Conservation (phyloP, 495 filamentous ascomycete species). For the Durotheca rogersii region DNA sequence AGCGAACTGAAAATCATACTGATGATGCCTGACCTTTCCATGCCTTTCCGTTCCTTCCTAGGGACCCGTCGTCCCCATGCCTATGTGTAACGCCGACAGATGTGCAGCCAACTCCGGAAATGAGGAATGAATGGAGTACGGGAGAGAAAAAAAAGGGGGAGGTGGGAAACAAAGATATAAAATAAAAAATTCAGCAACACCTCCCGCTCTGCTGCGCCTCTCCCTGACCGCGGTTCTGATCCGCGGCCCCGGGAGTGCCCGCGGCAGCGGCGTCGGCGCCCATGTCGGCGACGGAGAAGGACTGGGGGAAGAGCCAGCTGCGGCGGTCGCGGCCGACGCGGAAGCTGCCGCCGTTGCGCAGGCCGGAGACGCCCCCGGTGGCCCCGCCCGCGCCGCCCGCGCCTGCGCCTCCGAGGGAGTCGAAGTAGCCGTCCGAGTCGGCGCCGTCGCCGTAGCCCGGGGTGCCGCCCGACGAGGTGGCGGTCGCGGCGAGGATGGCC, state of each 20-base stretch:
- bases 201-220: conserved; percentile 41
- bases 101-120: no score
- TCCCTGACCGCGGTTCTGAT: conserved; percentile 33
- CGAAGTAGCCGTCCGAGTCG: conserved; percentile 18
- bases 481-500: conserved; percentile 48
- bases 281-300: conserved; percentile 54
- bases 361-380: conserved; percentile 62
- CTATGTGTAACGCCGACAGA: no score
- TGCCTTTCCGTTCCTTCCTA: no score
- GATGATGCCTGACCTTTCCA: no score
- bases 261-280: conserved; percentile 43
- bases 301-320: conserved; percentile 60
- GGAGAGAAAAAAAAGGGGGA: no score
- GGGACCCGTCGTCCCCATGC: no score
- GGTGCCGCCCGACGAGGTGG: conserved; percentile 40
- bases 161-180: no score
- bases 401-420: conserved; percentile 51
- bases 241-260: conserved; percentile 29
- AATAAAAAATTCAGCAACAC: conserved; percentile 47
- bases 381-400: conserved; percentile 51
- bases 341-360: conserved; percentile 64
- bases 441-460: conserved; percentile 30
- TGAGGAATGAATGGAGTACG: no score
- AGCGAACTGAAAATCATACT: no score
- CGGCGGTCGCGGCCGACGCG: conserved; percentile 61